Evolutionary conservation across 495 filamentous ascomycete species (phyloP), one percentile per base, ranked within the genome.

Genomic region (Xylaria longipes): DNA sequence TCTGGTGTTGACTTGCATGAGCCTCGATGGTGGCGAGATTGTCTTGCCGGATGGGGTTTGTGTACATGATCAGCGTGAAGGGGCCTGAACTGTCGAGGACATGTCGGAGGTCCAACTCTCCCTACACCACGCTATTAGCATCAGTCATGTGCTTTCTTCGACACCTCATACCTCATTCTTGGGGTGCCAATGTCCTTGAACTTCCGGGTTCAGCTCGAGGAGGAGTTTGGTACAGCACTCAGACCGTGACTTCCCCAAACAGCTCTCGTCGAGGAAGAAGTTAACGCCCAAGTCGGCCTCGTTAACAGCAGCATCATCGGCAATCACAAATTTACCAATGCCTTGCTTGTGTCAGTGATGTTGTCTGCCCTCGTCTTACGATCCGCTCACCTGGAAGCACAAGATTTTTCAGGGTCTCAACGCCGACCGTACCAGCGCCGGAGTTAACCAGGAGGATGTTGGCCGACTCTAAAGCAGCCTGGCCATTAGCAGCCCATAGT

Each of bases 371-470:
- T 15, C 11, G 3, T 41, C 22, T 56, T 45, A 60, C 14, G 17
- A 29, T 5, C 29, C 25, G 22, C 72, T 35, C 83, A 90, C 90
- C 89, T 69, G 96, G 96, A 56, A 99, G 82, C 1, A 98, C 92
- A 29, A 99, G 89, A 79, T 99, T 99, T 87, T 99, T 99, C 68
- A 99, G 87, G 0, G 94, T 90, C 81, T 99, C 96, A 37, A 97
- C 89, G 4, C 97, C 96, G 12, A 93, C 92, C 2, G 93, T 91
- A 39, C 94, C 93, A 7, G 91, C 82, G 2, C 93, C 93, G 12
- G 91, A 92, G 79, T 97, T 97, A 65, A 99, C 83, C 25, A 99
- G 86, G 22, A 98, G 86, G 8, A 99, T 90, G 70, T 95, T 93
- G 3, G 97, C 90, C 37, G 93, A 89, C 79, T 99, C 97, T 3